Percentiles rank a stretch among this genome's conserved stretches.
Evolutionary conservation across 495 filamentous ascomycete species (phyloP).

Genomic region (Penicillium mononematosum): DNA sequence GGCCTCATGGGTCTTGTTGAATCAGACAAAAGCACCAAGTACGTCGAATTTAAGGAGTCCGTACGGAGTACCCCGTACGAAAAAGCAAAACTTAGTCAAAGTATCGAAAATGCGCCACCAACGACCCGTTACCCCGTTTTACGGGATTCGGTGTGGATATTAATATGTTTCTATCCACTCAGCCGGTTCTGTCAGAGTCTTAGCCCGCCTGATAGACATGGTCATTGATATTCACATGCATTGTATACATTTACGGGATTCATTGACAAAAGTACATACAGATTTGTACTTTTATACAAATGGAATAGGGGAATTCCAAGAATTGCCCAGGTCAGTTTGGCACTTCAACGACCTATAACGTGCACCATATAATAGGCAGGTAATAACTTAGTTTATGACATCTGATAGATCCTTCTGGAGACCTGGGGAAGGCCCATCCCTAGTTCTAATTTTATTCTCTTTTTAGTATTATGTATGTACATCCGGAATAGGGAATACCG

Average conservation of each 20-base stretch:
- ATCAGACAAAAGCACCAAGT: neutral
- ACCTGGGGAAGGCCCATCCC: neutral
- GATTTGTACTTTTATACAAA: neutral
- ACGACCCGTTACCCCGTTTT: neutral
- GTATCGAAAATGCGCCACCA: neutral
- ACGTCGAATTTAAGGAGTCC: neutral
- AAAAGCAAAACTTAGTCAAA: neutral
- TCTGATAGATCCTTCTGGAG: neutral
- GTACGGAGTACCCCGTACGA: no score
- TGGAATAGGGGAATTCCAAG: neutral
- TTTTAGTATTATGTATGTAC: no score
- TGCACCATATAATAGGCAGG: no score
- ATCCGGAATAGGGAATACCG: no score
- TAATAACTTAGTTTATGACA: no score
- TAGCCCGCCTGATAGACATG: neutral
- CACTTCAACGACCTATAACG: neutral
- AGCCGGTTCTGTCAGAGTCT: neutral
- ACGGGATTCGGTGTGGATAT: neutral
- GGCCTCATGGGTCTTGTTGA: neutral
- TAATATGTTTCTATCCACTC: neutral
- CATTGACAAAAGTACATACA: neutral
- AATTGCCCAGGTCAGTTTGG: neutral
- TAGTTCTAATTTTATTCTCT: neutral
- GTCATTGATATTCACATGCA: neutral
- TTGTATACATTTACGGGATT: neutral